Evolutionary conservation across 2,329 filamentous ascomycete genomes (phyloP).

Genomic region (Neopestalotiopsis rosae): DNA sequence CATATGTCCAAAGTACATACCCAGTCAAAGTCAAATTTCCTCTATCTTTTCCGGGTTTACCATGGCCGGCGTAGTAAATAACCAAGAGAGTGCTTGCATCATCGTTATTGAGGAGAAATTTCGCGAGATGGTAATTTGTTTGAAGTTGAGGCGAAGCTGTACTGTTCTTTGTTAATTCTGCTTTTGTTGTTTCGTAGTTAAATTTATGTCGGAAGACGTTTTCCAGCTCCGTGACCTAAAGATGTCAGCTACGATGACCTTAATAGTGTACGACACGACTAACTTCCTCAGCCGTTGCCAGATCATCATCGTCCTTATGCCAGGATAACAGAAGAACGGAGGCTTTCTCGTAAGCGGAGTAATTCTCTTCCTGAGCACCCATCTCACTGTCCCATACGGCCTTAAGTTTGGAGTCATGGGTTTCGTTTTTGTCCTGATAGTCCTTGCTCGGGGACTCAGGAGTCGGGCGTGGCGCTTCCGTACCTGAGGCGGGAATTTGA

Average conservation of each 20-base stretch:
- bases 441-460: neutral
- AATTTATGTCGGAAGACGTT: neutral
- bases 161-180: neutral
- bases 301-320: neutral
- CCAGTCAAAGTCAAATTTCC: neutral
- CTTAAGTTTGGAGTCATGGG: neutral
- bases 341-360: neutral
- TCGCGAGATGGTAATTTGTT: neutral
- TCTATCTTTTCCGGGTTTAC: neutral
- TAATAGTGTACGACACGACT: neutral
- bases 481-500: neutral
- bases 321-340: neutral
- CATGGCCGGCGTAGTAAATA: neutral
- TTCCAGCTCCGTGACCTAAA: neutral
- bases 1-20: neutral
- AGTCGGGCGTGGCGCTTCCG: neutral
- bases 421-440: neutral
- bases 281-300: neutral
- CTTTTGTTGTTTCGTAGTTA: neutral
- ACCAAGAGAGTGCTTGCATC: neutral
- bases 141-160: neutral
- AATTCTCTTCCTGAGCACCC: neutral
- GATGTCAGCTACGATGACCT: neutral
- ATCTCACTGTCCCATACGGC: neutral
- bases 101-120: neutral